Conservation (phyloP, 1,284 basidiomycete genomes). For the Sanguinoderma infundibulare region DNA sequence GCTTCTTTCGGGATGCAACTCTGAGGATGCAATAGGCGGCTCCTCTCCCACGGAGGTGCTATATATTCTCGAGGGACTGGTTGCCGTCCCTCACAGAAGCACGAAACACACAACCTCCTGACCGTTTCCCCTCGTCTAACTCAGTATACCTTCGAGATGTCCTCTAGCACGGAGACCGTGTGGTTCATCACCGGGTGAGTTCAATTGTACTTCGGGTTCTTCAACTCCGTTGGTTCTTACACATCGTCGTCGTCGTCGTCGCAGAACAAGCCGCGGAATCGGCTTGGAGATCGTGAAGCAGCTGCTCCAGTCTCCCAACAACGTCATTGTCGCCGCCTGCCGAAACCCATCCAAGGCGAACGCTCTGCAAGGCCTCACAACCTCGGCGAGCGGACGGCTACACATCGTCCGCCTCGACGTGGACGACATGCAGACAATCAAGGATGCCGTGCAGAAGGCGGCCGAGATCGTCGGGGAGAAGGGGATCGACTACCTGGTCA, state of each 20-base stretch:
- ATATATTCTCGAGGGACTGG: too few species aligned
- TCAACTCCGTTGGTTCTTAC: neutral
- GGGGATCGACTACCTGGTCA: slow-evolving; percentile 43
- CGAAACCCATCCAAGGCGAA: slow-evolving; percentile 36
- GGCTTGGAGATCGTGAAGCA: slow-evolving; percentile 42
- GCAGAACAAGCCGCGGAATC: slow-evolving; percentile 35
- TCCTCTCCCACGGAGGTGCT: too few species aligned
- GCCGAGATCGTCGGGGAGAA: slow-evolving; percentile 33
- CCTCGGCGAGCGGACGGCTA: slow-evolving; percentile 29
- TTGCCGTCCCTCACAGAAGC: too few species aligned
- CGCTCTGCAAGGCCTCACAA: slow-evolving; percentile 30
- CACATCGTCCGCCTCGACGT: slow-evolving; percentile 41
- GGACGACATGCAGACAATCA: slow-evolving; percentile 33
- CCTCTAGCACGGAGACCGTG: neutral
- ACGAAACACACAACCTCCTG: too few species aligned
- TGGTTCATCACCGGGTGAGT: slow-evolving; percentile 6
- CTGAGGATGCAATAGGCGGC: too few species aligned
- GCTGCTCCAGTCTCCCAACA: slow-evolving; percentile 33
- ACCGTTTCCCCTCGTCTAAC: neutral
- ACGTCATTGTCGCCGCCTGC: slow-evolving; percentile 43
- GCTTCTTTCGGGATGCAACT: too few species aligned
- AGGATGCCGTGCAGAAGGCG: slow-evolving; percentile 27
- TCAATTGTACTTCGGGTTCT: neutral
- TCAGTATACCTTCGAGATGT: neutral
- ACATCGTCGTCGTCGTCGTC: neutral